Evolutionary conservation across 352 stramenopile genomes (phyloP).

Genomic region (Globisporangium emineosum): DNA sequence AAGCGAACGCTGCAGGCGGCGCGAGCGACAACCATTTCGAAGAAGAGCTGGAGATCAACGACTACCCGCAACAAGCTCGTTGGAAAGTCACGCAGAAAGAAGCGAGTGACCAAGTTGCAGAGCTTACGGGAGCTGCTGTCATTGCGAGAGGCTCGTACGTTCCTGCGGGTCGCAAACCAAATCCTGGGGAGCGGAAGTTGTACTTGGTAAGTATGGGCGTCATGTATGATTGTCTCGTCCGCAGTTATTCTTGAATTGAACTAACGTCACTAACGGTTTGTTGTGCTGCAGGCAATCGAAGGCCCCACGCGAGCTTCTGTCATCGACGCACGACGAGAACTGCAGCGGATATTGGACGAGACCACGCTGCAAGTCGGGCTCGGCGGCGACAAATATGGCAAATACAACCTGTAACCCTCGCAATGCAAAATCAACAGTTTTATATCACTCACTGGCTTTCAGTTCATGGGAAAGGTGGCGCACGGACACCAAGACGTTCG

Average conservation of each 20-base stretch:
- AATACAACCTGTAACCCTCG: conserved; percentile 81
- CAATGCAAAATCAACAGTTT: conserved; percentile 5
- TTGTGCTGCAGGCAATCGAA: conserved; percentile 62
- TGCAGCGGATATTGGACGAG: conserved; percentile 88
- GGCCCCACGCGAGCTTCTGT: conserved; percentile 68
- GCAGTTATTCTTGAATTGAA: too few relatives aligned
- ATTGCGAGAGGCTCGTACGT: conserved; percentile 89
- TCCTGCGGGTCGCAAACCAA: conserved; percentile 79
- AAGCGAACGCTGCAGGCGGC: conserved; percentile 27
- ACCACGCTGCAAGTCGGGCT: conserved; percentile 87
- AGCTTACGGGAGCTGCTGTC: conserved; percentile 87
- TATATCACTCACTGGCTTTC: not conserved
- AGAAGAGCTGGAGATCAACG: conserved; percentile 94
- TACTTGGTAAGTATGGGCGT: conserved; percentile 68
- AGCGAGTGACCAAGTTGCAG: conserved; percentile 77
- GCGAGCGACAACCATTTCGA: conserved; percentile 68
- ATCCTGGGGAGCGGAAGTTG: conserved; percentile 82
- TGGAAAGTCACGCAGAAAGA: conserved; percentile 89
- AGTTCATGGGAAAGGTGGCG: not conserved
- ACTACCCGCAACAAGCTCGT: conserved; percentile 91
- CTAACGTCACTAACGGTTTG: not conserved
- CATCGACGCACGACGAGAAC: conserved; percentile 69
- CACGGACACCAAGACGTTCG: not conserved
- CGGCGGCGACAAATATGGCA: conserved; percentile 82
- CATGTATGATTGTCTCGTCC: not conserved